Percentiles rank a stretch among this genome's conserved stretches.
Evolutionary conservation across 1,284 basidiomycete species (phyloP).

Genomic region (Porogramme epimiltina): DNA sequence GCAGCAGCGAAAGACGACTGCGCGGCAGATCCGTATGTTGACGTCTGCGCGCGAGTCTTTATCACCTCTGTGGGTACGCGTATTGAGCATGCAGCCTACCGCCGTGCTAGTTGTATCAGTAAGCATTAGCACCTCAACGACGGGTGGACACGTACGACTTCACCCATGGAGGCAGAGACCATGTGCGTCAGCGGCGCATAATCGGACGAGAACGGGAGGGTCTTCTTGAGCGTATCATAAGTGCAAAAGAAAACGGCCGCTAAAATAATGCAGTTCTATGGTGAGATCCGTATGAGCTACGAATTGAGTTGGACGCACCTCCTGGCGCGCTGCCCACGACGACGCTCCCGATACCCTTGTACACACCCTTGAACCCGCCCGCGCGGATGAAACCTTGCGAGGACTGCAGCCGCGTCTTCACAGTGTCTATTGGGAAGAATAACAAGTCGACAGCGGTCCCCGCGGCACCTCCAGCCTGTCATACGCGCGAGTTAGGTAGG

Average conservation of each 20-base stretch:
- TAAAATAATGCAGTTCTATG: conserved; percentile 31
- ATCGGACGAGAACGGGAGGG: conserved; percentile 58
- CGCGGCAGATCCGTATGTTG: conserved; percentile 59
- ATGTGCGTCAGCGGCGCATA: conserved; percentile 78
- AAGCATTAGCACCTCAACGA: conserved; percentile 18
- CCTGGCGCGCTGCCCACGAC: conserved; percentile 96
- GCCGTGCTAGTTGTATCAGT: conserved; percentile 24
- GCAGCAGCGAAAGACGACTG: conserved; percentile 49
- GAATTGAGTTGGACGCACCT: conserved; percentile 51
- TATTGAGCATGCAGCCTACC: conserved; percentile 86
- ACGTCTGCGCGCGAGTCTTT: conserved; percentile 84
- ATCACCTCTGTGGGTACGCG: conserved; percentile 95
- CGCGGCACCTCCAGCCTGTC: conserved; percentile 82
- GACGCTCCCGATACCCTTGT: conserved; percentile 94
- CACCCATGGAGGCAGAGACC: conserved; percentile 78
- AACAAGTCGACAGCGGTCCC: conserved; percentile 92
- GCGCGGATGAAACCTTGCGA: conserved; percentile 83
- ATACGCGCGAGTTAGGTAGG: background rate
- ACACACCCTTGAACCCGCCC: conserved; percentile 92
- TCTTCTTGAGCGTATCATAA: conserved; percentile 88
- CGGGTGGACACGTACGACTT: conserved; percentile 64
- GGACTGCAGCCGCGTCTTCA: conserved; percentile 95
- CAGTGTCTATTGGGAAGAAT: conserved; percentile 95
- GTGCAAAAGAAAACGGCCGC: conserved; percentile 95
- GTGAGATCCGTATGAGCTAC: too few relatives aligned